Evolutionary conservation across 805 yeast genomes (phyloP).

Genomic region (Metschnikowia borealis): DNA sequence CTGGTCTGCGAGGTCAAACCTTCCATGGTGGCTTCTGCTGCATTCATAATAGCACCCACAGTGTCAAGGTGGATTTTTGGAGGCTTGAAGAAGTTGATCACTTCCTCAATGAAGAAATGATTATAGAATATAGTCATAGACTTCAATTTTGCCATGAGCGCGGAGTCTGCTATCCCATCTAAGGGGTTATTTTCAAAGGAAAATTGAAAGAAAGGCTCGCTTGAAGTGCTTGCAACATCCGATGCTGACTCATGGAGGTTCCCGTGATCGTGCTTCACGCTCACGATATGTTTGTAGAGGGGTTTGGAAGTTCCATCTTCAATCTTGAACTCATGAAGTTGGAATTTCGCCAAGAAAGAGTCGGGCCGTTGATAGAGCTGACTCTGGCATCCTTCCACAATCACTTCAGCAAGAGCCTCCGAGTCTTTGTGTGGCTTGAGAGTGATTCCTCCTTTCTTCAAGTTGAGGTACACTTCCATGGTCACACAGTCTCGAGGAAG

Average conservation of each 20-base stretch:
- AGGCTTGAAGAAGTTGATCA: constrained; percentile 76
- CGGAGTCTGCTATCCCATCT: constrained; percentile 79
- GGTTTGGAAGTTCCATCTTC: constrained; percentile 83
- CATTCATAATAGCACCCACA: constrained; percentile 83
- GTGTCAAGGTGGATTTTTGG: constrained; percentile 85
- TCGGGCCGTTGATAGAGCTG: constrained; percentile 74
- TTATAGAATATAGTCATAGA: constrained; percentile 91
- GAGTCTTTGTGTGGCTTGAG: constrained; percentile 41
- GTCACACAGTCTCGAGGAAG: constrained; percentile 70
- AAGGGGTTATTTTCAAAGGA: constrained; percentile 84
- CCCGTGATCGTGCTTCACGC: constrained; percentile 62
- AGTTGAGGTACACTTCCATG: constrained; percentile 61
- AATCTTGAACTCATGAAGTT: constrained; percentile 74
- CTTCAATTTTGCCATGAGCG: constrained; percentile 64
- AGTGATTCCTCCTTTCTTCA: constrained; percentile 74
- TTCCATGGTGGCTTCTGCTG: constrained; percentile 93
- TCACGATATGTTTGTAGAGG: constrained; percentile 81
- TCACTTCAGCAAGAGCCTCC: constrained; percentile 63
- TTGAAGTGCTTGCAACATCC: constrained; percentile 5
- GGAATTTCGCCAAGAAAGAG: constrained; percentile 67
- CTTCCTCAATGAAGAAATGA: constrained; percentile 73
- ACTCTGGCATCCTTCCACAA: constrained; percentile 77
- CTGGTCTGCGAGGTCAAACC: constrained; percentile 87
- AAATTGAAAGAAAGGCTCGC: constrained; percentile 73
- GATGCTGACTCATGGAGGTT: constrained; percentile 27